Conservation (phyloP, 176 grass and related monocot species). For the Triticum monococcum region DNA sequence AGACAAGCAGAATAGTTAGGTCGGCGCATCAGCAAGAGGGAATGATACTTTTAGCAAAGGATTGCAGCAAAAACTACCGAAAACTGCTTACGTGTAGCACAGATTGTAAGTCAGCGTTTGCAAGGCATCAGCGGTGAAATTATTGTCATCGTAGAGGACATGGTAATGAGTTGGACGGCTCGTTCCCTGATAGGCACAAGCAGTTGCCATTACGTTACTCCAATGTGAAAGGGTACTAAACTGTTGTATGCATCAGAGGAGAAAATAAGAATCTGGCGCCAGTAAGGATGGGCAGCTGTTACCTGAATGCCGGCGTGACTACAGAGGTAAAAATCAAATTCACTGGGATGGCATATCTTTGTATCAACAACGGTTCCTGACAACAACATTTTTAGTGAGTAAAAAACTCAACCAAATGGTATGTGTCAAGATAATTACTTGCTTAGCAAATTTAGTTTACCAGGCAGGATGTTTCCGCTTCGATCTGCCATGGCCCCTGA, state of each 20-base stretch:
- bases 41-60: neutral
- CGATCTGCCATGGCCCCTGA: conserved; percentile 41
- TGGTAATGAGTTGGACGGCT: conserved; percentile 88
- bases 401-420: neutral
- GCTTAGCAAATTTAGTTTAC: conserved; percentile 28
- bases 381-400: neutral
- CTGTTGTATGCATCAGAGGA: neutral
- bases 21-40: neutral
- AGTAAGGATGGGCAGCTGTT: neutral
- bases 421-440: neutral
- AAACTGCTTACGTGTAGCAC: conserved; percentile 59
- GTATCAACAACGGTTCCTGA: conserved; percentile 81
- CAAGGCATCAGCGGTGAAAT: conserved; percentile 60
- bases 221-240: neutral
- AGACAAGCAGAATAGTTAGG: neutral
- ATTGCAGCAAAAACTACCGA: neutral
- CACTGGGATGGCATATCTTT: conserved; percentile 73
- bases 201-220: neutral
- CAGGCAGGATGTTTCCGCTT: conserved; percentile 78
- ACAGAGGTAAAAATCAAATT: conserved; percentile 94
- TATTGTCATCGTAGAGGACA: conserved; percentile 75
- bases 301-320: conserved; percentile 94
- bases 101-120: conserved; percentile 82
- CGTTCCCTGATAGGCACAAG: conserved; percentile 51
- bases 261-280: neutral